phyloP scores from a whole-genome alignment of 192 early-diverging fungal species.

The Mortierella antarctica region DNA sequence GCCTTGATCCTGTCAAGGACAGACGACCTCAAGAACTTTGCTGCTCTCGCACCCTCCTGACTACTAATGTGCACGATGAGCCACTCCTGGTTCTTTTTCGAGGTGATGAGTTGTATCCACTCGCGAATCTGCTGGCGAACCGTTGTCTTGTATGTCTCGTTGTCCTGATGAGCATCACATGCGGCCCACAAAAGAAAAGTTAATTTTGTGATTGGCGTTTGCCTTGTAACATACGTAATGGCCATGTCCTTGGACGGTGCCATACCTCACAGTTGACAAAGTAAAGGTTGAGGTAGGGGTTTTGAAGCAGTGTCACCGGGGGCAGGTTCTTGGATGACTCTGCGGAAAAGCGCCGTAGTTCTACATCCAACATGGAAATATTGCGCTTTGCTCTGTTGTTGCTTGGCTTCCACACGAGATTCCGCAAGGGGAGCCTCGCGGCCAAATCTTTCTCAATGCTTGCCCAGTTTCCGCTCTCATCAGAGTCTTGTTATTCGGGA shows the following conservation, averaged over 20 bases:
- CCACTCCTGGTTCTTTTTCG: slow-evolving; percentile 92
- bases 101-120: slow-evolving; percentile 79
- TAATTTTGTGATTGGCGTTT: background rate
- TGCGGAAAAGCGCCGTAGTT: slow-evolving; percentile 61
- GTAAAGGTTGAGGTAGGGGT: slow-evolving; percentile 82
- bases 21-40: slow-evolving; percentile 72
- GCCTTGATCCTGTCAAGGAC: slow-evolving; percentile 89
- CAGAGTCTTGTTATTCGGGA: slow-evolving; percentile 54
- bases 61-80: slow-evolving; percentile 82
- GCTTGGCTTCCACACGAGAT: slow-evolving; percentile 82
- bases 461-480: slow-evolving; percentile 71
- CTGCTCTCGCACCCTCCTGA: slow-evolving; percentile 57
- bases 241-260: background rate
- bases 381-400: slow-evolving; percentile 69
- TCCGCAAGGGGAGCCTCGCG: slow-evolving; percentile 80
- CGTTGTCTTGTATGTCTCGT: slow-evolving; percentile 76
- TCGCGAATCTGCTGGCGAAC: slow-evolving; percentile 77
- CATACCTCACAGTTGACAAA: slow-evolving; percentile 83
- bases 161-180: slow-evolving; percentile 63
- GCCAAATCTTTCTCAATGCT: slow-evolving; percentile 72
- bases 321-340: slow-evolving; percentile 53
- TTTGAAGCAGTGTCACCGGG: slow-evolving; percentile 58
- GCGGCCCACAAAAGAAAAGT: background rate
- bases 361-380: slow-evolving; percentile 70
- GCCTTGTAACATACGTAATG: background rate